Evolutionary conservation across 108 stramenopile genomes (phyloP).

Genomic region (Pseudonitzschia multistriata): DNA sequence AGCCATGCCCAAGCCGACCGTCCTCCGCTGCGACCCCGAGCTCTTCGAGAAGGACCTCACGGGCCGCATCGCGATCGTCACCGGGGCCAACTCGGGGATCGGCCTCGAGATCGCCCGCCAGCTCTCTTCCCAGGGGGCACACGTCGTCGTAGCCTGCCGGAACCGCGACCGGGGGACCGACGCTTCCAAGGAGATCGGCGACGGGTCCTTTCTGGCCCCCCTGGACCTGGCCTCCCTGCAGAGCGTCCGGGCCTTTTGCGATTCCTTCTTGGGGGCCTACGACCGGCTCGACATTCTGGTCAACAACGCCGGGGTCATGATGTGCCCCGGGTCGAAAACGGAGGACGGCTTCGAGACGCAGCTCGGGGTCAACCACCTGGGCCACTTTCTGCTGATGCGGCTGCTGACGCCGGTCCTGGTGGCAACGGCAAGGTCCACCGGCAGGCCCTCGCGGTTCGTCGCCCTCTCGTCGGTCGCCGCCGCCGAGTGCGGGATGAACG

Average conservation of each 20-base stretch:
- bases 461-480: slow-evolving; percentile 24
- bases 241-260: slow-evolving; percentile 17
- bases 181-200: slow-evolving; percentile 22
- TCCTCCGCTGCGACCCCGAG: slow-evolving; percentile 38
- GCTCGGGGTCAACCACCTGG: slow-evolving; percentile 39
- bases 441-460: slow-evolving; percentile 28
- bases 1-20: slow-evolving; percentile 29
- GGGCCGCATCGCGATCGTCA: slow-evolving; percentile 39
- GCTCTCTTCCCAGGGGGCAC: slow-evolving; percentile 39
- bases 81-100: slow-evolving; percentile 53
- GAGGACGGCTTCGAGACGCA: slow-evolving; percentile 46
- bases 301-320: slow-evolving; percentile 35
- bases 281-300: slow-evolving; percentile 36
- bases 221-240: slow-evolving; percentile 7
- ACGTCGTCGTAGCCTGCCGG: slow-evolving; percentile 43
- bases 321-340: slow-evolving; percentile 15
- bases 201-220: neutral
- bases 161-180: neutral
- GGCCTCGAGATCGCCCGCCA: slow-evolving; percentile 52
- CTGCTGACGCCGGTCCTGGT: slow-evolving; percentile 30
- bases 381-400: slow-evolving; percentile 32
- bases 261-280: slow-evolving; percentile 18
- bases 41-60: slow-evolving; percentile 35
- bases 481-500: neutral
- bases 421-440: slow-evolving; percentile 26